These are phyloP conservation scores for Neurospora sp. DNA, from an alignment of 2,329 filamentous ascomycete species.

Conservation along the genomic window DNA sequence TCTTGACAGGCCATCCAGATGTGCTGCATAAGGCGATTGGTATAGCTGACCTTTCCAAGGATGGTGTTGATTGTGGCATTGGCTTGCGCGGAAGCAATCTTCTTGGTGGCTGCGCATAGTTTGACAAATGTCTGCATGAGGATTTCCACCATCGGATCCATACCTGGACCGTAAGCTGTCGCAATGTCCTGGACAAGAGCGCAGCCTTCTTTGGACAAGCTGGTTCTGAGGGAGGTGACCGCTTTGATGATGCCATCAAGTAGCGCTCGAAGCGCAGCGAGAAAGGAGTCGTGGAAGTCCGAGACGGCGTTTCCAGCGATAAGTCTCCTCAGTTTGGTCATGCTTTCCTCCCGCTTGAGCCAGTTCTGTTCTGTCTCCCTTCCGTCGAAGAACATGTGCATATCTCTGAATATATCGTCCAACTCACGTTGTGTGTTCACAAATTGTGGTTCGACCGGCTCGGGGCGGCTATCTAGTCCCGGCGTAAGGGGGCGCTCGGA, in stretches of 20 bases:
- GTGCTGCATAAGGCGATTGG: slow-evolving; percentile 72
- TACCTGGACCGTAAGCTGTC: slow-evolving; percentile 60
- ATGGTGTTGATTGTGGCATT: slow-evolving; percentile 74
- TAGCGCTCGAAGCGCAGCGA: slow-evolving; percentile 60
- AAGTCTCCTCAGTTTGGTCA: slow-evolving; percentile 65
- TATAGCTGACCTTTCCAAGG: slow-evolving; percentile 72
- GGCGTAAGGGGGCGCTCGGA: slow-evolving; percentile 50
- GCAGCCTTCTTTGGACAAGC: slow-evolving; percentile 79
- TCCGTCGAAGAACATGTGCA: slow-evolving; percentile 75
- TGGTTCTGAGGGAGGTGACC: slow-evolving; percentile 75
- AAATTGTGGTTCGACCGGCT: slow-evolving; percentile 69
- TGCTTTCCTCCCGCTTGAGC: slow-evolving; percentile 73
- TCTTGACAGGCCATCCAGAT: slow-evolving; percentile 75
- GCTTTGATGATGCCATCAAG: slow-evolving; percentile 86
- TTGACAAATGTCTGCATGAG: slow-evolving; percentile 85
- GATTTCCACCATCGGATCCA: slow-evolving; percentile 85
- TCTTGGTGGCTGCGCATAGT: slow-evolving; percentile 81
- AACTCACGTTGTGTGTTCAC: slow-evolving; percentile 78
- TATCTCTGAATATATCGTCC: slow-evolving; percentile 77
- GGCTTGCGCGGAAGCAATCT: slow-evolving; percentile 78
- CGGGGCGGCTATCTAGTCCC: slow-evolving; percentile 49
- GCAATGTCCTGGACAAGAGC: slow-evolving; percentile 78
- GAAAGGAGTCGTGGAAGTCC: slow-evolving; percentile 64
- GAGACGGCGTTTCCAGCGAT: slow-evolving; percentile 74
- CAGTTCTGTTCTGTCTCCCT: slow-evolving; percentile 88